Evolutionary conservation across 176 grass and related monocot genomes (phyloP).

Genomic region (Thinopyrum elongatum): DNA sequence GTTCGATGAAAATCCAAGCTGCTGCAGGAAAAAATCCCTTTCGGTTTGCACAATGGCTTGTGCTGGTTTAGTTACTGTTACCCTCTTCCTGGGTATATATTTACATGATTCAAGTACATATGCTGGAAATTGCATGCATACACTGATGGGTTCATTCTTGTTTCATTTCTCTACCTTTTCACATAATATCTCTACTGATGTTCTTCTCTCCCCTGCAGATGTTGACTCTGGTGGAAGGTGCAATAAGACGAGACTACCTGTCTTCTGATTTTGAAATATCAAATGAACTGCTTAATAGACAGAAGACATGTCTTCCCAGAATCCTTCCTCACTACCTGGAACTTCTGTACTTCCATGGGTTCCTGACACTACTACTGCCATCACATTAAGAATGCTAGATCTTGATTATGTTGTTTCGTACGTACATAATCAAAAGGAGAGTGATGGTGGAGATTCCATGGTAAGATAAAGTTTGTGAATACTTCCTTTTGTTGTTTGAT

Average conservation of each 20-base stretch:
- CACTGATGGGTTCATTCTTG: neutral
- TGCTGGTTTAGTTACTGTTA: no score
- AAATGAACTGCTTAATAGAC: slow-evolving; percentile 55
- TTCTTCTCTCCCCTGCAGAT: slow-evolving; percentile 31
- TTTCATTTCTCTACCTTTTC: slow-evolving; percentile 1
- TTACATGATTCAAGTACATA: slow-evolving; percentile 8
- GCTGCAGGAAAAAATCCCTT: no score
- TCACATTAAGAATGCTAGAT: slow-evolving; percentile 76
- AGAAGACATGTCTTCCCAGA: slow-evolving; percentile 32
- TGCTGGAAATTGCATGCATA: neutral
- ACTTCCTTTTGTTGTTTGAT: slow-evolving; percentile 5
- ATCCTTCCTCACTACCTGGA: slow-evolving; percentile 33
- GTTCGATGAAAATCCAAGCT: no score
- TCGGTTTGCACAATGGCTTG: no score
- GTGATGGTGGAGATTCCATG: slow-evolving; percentile 48
- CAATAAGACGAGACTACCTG: slow-evolving; percentile 66
- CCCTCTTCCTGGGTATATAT: neutral
- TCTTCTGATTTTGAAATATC: slow-evolving; percentile 85
- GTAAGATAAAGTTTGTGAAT: slow-evolving; percentile 44
- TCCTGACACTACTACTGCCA: slow-evolving; percentile 70
- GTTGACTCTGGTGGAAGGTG: no score
- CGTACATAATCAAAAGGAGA: slow-evolving; percentile 71
- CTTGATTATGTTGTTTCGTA: slow-evolving; percentile 84
- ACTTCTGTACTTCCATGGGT: slow-evolving; percentile 84
- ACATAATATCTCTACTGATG: neutral